phyloP scores from a whole-genome alignment of 2,329 filamentous ascomycete genomes.

The Dactylellina haptotyla region DNA sequence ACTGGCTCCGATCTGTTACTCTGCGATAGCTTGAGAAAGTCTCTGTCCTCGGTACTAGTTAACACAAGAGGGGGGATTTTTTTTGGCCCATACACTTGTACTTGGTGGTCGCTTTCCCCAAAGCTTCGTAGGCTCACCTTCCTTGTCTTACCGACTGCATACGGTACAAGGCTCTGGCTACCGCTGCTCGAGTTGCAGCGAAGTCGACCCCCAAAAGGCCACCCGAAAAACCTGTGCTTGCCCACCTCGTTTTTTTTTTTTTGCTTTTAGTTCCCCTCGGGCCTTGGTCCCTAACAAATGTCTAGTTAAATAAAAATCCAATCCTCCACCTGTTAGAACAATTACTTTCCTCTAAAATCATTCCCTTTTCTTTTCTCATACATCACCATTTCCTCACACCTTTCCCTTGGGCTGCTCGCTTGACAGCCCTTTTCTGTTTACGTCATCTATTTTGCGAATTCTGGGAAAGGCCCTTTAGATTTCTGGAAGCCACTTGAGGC shows the following conservation, averaged over 20 bases:
- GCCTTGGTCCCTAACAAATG: slow-evolving; percentile 23
- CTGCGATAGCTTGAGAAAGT: too few species aligned
- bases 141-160: slow-evolving; percentile 51
- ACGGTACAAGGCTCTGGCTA: slow-evolving; percentile 11
- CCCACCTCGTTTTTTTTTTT: slow-evolving; percentile 47
- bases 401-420: not conserved
- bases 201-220: slow-evolving; percentile 28
- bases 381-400: slow-evolving; percentile 1
- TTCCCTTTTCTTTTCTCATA: slow-evolving; percentile 23
- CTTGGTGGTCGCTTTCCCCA: slow-evolving; percentile 9
- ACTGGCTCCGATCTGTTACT: slow-evolving; percentile 16
- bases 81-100: slow-evolving; percentile 2
- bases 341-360: slow-evolving; percentile 30
- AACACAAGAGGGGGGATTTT: slow-evolving; percentile 31
- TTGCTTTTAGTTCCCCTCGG: slow-evolving; percentile 39
- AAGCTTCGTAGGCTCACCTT: slow-evolving; percentile 30
- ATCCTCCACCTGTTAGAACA: slow-evolving; percentile 37
- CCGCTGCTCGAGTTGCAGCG: slow-evolving; percentile 6
- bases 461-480: too few species aligned
- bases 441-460: slow-evolving; percentile 27
- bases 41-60: too few species aligned
- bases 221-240: slow-evolving; percentile 40
- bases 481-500: slow-evolving; percentile 5
- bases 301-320: slow-evolving; percentile 51
- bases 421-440: slow-evolving; percentile 22